Evolutionary conservation across 2,329 filamentous ascomycete species (phyloP).

Genomic region (Penicillium sp.): DNA sequence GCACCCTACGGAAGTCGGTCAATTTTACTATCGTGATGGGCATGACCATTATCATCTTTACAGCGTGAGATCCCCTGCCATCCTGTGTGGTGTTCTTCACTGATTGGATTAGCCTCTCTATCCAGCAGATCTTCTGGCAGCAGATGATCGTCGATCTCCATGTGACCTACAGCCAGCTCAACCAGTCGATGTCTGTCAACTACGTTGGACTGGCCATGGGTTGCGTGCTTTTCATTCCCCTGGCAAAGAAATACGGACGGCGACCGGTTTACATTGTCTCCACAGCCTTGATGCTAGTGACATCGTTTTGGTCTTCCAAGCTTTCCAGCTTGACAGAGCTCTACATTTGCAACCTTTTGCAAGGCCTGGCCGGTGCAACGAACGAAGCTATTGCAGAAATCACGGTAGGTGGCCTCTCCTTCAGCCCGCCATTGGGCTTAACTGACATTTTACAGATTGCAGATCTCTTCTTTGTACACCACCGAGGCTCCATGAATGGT

Average conservation of each 20-base stretch:
- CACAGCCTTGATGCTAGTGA: slow-evolving; percentile 38
- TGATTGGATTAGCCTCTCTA: slow-evolving; percentile 29
- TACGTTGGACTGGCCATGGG: slow-evolving; percentile 46
- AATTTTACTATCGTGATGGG: slow-evolving; percentile 45
- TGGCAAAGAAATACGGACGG: slow-evolving; percentile 49
- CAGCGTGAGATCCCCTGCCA: slow-evolving; percentile 25
- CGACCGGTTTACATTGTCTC: slow-evolving; percentile 49
- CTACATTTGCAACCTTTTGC: slow-evolving; percentile 45
- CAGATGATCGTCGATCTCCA: slow-evolving; percentile 47
- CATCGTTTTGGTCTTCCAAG: slow-evolving; percentile 44
- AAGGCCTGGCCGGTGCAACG: slow-evolving; percentile 39
- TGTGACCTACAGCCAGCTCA: slow-evolving; percentile 43
- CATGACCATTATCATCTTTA: slow-evolving; percentile 46
- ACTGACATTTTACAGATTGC: slow-evolving; percentile 32
- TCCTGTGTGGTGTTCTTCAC: not conserved
- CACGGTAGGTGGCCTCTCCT: slow-evolving; percentile 44
- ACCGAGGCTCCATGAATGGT: slow-evolving; percentile 52
- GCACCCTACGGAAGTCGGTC: slow-evolving; percentile 38
- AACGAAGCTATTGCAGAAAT: slow-evolving; percentile 45
- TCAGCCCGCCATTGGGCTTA: not conserved
- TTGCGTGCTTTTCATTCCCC: slow-evolving; percentile 47
- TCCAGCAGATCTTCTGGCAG: slow-evolving; percentile 47
- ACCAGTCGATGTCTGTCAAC: slow-evolving; percentile 48
- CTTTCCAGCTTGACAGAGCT: slow-evolving; percentile 45
- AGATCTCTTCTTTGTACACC: slow-evolving; percentile 52